Percentiles rank a stretch among this genome's conserved stretches.
Conservation (phyloP, 1,139 yeast species). For the Yamadazyma atmosphaerica region DNA sequence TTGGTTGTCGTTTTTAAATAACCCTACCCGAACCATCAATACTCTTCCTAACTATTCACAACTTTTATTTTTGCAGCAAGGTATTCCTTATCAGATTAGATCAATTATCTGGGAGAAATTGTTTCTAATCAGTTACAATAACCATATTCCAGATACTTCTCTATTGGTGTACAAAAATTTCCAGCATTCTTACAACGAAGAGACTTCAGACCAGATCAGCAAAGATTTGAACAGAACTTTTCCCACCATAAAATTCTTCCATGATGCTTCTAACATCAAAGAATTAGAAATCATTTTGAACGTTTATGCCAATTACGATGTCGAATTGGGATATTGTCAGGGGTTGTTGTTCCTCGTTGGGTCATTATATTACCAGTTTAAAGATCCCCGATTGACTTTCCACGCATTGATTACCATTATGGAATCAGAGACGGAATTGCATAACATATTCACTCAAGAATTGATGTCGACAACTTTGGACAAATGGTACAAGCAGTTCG, state of each 20-base stretch:
- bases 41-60: constrained; percentile 50
- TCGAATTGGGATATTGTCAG: constrained; percentile 72
- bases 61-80: constrained; percentile 40
- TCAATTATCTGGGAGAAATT: constrained; percentile 39
- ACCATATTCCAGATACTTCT: constrained; percentile 38
- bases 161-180: constrained; percentile 38
- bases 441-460: constrained; percentile 55
- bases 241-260: constrained; percentile 56
- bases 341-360: constrained; percentile 69
- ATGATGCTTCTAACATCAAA: constrained; percentile 40
- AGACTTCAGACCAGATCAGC: constrained; percentile 52
- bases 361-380: constrained; percentile 54
- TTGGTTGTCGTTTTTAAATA: constrained; percentile 47
- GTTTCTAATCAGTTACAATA: constrained; percentile 29
- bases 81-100: constrained; percentile 41
- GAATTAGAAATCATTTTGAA: constrained; percentile 59
- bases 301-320: constrained; percentile 68
- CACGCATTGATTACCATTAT: constrained; percentile 58
- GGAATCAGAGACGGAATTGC: constrained; percentile 60
- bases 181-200: constrained; percentile 45
- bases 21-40: constrained; percentile 46
- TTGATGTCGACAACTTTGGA: constrained; percentile 59
- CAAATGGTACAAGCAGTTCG: constrained; percentile 56
- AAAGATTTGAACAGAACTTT: constrained; percentile 67
- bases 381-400: constrained; percentile 48